Percentiles rank a stretch among this genome's conserved stretches.
Evolutionary conservation across 1,284 basidiomycete genomes (phyloP).

Genomic region (Megacollybia platyphylla): DNA sequence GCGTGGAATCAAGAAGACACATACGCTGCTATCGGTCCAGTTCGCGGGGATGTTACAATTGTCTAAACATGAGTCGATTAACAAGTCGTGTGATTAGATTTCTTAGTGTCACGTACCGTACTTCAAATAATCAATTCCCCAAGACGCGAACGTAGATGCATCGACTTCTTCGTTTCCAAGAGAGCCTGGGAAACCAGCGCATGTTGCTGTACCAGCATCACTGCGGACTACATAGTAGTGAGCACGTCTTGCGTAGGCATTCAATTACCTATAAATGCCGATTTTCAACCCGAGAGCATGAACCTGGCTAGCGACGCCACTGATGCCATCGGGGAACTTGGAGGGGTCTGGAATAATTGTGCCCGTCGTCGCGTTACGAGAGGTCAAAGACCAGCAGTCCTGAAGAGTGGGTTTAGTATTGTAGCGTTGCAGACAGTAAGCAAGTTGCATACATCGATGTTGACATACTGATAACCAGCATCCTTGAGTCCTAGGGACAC

Average conservation of each 20-base stretch:
- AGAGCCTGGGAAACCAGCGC: conserved; percentile 39
- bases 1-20: neutral
- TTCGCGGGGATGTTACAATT: conserved; percentile 43
- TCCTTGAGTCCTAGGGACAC: conserved; percentile 32
- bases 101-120: conserved; percentile 22
- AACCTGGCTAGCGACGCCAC: conserved; percentile 25
- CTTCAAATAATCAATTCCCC: conserved; percentile 48
- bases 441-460: conserved; percentile 30
- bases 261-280: conserved; percentile 33
- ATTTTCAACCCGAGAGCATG: conserved; percentile 39
- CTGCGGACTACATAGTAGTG: conserved; percentile 15
- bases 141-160: conserved; percentile 35
- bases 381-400: conserved; percentile 39
- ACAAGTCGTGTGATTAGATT: neutral
- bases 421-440: neutral
- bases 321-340: conserved; percentile 44
- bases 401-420: conserved; percentile 9
- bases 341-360: conserved; percentile 32
- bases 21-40: conserved; percentile 30
- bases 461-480: conserved; percentile 40
- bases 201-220: conserved; percentile 41
- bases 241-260: neutral
- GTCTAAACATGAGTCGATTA: conserved; percentile 19
- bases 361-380: conserved; percentile 25
- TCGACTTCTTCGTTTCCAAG: conserved; percentile 34